Conservation (phyloP, 2,329 filamentous ascomycete genomes). For the Colletotrichum lini region DNA sequence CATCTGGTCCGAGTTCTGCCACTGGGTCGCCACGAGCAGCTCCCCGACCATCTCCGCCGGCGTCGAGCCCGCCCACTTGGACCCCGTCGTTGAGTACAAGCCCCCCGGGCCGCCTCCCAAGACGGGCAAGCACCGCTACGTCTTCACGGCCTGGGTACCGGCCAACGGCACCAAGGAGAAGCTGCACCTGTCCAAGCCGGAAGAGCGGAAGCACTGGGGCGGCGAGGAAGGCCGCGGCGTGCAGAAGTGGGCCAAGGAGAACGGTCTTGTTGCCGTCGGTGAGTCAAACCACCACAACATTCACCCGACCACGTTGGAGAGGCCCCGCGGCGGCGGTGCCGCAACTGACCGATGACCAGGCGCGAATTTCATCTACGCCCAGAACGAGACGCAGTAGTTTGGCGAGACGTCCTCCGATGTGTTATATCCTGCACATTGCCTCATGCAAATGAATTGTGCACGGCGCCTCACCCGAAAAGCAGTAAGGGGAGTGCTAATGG, state of each 20-base stretch:
- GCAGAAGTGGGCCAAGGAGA: constrained; percentile 57
- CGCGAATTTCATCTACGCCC: constrained; percentile 59
- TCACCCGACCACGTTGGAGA: too few species aligned
- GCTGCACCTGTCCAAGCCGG: constrained; percentile 53
- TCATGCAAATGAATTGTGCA: too few species aligned
- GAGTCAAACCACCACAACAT: constrained; percentile 43
- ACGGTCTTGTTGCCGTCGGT: constrained; percentile 59
- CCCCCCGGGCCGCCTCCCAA: constrained; percentile 57
- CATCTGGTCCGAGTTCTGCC: constrained; percentile 62
- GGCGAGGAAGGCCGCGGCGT: constrained; percentile 55
- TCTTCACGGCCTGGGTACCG: constrained; percentile 57
- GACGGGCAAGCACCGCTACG: constrained; percentile 61
- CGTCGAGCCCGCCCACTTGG: constrained; percentile 46
- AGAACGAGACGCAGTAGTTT: constrained; percentile 55
- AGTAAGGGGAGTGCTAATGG: neutral
- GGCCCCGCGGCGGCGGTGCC: too few species aligned
- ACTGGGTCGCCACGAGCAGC: constrained; percentile 59
- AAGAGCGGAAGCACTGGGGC: constrained; percentile 58
- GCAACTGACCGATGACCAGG: constrained; percentile 47
- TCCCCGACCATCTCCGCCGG: constrained; percentile 42
- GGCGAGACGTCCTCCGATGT: neutral
- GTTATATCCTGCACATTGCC: too few species aligned
- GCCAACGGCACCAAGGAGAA: constrained; percentile 56
- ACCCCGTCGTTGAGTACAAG: constrained; percentile 58
- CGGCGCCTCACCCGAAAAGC: neutral